A percentile compares a stretch with the other conserved stretches of the same genome.
phyloP scores from a whole-genome alignment of 345 rosid species.

The Eucalyptus marginata region DNA sequence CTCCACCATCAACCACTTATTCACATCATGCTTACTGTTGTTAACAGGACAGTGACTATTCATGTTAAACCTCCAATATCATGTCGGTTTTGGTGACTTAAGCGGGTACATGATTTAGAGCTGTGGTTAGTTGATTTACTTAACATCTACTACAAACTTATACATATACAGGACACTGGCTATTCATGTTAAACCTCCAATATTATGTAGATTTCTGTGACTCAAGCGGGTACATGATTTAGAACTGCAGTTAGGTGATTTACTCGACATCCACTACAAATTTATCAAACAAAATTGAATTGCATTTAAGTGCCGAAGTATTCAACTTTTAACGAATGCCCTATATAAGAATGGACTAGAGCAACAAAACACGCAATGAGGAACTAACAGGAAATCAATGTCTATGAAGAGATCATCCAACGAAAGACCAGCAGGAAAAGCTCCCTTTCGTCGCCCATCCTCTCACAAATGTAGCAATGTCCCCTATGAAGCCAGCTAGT shows the following conservation, averaged over 20 bases:
- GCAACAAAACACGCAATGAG: not conserved
- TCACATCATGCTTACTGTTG: not conserved
- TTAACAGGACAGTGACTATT: not conserved
- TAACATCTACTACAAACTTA: not conserved
- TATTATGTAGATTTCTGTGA: not conserved
- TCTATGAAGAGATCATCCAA: not conserved
- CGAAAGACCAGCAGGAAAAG: not conserved
- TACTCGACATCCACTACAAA: not conserved
- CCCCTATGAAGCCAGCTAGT: not conserved
- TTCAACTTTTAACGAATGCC: rapidly evolving
- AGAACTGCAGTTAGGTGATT: not conserved
- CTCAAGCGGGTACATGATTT: not conserved
- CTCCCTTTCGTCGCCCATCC: not conserved
- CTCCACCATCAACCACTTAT: not conserved
- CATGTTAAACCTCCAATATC: not conserved
- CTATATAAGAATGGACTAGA: not conserved
- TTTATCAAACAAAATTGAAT: not conserved
- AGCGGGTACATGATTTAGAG: not conserved
- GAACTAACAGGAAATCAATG: not conserved
- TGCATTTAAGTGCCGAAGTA: not conserved
- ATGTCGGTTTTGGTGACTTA: rapidly evolving
- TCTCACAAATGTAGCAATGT: not conserved
- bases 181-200: not conserved
- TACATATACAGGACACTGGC: not conserved
- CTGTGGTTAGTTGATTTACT: not conserved